Evolutionary conservation across 164 flowering plant genomes (phyloP).

Genomic region (Cinnamomum chago): DNA sequence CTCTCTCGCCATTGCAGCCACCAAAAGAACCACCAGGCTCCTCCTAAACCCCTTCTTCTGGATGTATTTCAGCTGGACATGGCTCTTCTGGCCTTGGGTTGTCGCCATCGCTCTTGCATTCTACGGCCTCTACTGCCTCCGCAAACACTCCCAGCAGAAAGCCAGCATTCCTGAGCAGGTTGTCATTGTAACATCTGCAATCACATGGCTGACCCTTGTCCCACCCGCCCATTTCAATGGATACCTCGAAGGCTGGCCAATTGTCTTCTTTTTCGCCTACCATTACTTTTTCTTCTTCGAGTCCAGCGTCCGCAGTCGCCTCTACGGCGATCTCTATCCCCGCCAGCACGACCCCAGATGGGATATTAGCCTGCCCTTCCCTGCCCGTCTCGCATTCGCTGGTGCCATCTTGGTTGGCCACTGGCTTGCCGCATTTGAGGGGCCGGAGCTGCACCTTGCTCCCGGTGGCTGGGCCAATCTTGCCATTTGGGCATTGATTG

Average conservation of each 20-base stretch:
- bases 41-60: conserved; percentile 66
- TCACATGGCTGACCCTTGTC: conserved; percentile 86
- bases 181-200: conserved; percentile 54
- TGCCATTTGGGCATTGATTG: conserved; percentile 59
- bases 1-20: conserved; percentile 43
- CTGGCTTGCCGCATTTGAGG: conserved; percentile 88
- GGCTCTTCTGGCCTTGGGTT: conserved; percentile 93
- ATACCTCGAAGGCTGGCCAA: conserved; percentile 87
- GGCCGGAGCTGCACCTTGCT: conserved; percentile 63
- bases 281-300: conserved; percentile 89
- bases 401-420: conserved; percentile 66
- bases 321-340: conserved; percentile 63
- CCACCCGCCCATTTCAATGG: conserved; percentile 85
- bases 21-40: conserved; percentile 46
- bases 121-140: conserved; percentile 53
- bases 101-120: conserved; percentile 48
- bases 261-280: conserved; percentile 73
- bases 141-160: conserved; percentile 44
- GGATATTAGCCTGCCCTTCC: conserved; percentile 53
- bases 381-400: conserved; percentile 43
- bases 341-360: conserved; percentile 79
- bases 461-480: conserved; percentile 72
- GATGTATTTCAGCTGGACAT: conserved; percentile 94
- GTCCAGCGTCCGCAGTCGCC: conserved; percentile 62
- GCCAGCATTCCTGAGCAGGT: conserved; percentile 63